These are phyloP conservation scores for Centrapalus pauciflorus DNA, from an alignment of 129 eudicot species.

Conservation along the genomic window DNA sequence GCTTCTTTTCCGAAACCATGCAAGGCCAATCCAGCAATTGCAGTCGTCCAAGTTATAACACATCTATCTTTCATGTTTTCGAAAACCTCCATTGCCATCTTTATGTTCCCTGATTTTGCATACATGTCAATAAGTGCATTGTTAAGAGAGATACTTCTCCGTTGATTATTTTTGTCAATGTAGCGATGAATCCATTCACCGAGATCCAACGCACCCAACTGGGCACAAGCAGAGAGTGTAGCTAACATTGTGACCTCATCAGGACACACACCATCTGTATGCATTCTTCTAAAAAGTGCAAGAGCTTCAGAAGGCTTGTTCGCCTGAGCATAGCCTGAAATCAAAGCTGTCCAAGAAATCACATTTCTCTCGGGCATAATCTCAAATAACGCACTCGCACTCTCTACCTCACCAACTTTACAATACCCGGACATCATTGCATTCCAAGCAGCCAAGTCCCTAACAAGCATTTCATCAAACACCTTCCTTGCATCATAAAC, in stretches of 20 bases:
- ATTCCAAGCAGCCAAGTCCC: slow-evolving; percentile 45
- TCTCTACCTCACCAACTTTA: slow-evolving; percentile 36
- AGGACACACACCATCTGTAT: slow-evolving; percentile 25
- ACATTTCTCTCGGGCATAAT: slow-evolving; percentile 35
- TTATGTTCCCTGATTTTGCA: slow-evolving; percentile 44
- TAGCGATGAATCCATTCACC: slow-evolving; percentile 45
- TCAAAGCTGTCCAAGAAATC: slow-evolving; percentile 44
- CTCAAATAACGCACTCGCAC: slow-evolving; percentile 26
- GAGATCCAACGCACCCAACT: slow-evolving; percentile 39
- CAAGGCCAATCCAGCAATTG: slow-evolving; percentile 36
- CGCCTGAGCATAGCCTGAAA: slow-evolving; percentile 38
- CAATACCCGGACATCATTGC: slow-evolving; percentile 58
- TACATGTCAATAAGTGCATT: slow-evolving; percentile 58
- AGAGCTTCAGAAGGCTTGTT: slow-evolving; percentile 35
- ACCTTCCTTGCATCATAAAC: slow-evolving; percentile 41
- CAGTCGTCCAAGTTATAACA: slow-evolving; percentile 50
- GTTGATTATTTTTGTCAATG: slow-evolving; percentile 4
- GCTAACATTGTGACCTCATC: slow-evolving; percentile 48
- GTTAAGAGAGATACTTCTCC: slow-evolving; percentile 20
- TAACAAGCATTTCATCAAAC: slow-evolving; percentile 40
- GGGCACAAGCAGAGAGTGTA: slow-evolving; percentile 41
- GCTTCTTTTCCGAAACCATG: slow-evolving; percentile 46
- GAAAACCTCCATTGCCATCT: slow-evolving; percentile 28
- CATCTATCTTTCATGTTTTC: slow-evolving; percentile 32
- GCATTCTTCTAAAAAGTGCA: slow-evolving; percentile 35